A percentile compares a stretch with the other conserved stretches of the same genome.
These are phyloP conservation scores for Ormosia emarginata DNA, from an alignment of 306 rosid genomes.

Conservation along the genomic window DNA sequence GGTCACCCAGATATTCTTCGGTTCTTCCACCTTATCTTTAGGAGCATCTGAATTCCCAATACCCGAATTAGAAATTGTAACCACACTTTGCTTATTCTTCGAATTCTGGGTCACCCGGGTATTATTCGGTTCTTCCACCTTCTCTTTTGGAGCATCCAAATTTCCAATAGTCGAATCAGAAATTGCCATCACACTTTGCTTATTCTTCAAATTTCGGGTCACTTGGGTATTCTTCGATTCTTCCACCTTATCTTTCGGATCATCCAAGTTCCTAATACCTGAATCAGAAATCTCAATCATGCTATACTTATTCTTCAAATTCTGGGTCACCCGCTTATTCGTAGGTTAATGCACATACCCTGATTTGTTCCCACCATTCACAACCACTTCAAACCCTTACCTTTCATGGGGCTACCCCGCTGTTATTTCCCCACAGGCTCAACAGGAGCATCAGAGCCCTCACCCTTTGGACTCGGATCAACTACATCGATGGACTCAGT, in stretches of 20 bases:
- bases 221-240: too few relatives aligned
- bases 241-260: background rate
- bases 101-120: background rate
- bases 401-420: background rate
- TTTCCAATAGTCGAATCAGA: too few relatives aligned
- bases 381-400: conserved; percentile 17
- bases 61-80: too few relatives aligned
- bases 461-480: background rate
- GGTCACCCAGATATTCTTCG: too few relatives aligned
- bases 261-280: background rate
- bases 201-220: too few relatives aligned
- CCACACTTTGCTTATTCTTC: background rate
- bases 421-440: background rate
- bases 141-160: too few relatives aligned
- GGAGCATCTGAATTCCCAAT: conserved; percentile 5
- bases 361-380: too few relatives aligned
- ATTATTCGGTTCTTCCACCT: too few relatives aligned
- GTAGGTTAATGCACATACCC: too few relatives aligned
- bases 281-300: too few relatives aligned
- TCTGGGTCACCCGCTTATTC: too few relatives aligned
- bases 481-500: background rate
- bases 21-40: background rate
- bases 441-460: background rate
- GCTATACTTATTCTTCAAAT: too few relatives aligned
- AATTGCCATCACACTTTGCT: background rate